These are phyloP conservation scores for Bacterosira constricta DNA, from an alignment of 108 stramenopile species.

Conservation along the genomic window DNA sequence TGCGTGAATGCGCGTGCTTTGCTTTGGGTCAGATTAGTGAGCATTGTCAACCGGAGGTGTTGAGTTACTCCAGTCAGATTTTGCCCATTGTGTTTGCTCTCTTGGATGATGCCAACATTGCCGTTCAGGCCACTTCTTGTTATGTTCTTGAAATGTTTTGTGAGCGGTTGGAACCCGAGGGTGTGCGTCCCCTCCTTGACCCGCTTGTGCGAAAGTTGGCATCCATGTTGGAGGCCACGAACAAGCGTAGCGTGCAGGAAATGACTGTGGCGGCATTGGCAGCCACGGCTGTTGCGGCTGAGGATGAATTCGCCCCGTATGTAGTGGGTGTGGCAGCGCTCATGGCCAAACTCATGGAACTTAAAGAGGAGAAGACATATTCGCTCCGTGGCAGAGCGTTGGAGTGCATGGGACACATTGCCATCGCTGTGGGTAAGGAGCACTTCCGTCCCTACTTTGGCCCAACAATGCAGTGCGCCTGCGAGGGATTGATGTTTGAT, in stretches of 20 bases:
- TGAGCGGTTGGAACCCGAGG: slow-evolving; percentile 94
- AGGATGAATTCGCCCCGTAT: slow-evolving; percentile 96
- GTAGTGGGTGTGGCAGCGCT: slow-evolving; percentile 81
- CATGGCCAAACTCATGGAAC: slow-evolving; percentile 82
- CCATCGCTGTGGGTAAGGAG: slow-evolving; percentile 94
- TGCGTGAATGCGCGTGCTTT: slow-evolving; percentile 97
- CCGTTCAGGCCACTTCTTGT: slow-evolving; percentile 93
- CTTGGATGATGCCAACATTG: slow-evolving; percentile 87
- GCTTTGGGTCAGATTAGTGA: slow-evolving; percentile 96
- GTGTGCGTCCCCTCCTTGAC: slow-evolving; percentile 89
- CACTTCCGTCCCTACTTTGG: slow-evolving; percentile 94
- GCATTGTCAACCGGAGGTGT: slow-evolving; percentile 97
- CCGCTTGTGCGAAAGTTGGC: slow-evolving; percentile 91
- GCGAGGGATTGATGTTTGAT: slow-evolving; percentile 84
- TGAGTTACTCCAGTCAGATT: slow-evolving; percentile 88
- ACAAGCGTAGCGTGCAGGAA: slow-evolving; percentile 93
- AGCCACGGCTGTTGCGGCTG: slow-evolving; percentile 96
- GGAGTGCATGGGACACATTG: slow-evolving; percentile 99
- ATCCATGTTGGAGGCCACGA: slow-evolving; percentile 88
- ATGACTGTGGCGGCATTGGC: slow-evolving; percentile 98
- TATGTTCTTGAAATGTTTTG: slow-evolving; percentile 99
- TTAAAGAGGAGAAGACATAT: slow-evolving; percentile 80
- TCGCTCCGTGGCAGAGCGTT: slow-evolving; percentile 93
- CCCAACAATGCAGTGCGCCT: slow-evolving; percentile 89
- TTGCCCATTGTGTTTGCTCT: slow-evolving; percentile 93